Evolutionary conservation across 345 rosid species (phyloP).

Genomic region (Hirschfeldia incana): DNA sequence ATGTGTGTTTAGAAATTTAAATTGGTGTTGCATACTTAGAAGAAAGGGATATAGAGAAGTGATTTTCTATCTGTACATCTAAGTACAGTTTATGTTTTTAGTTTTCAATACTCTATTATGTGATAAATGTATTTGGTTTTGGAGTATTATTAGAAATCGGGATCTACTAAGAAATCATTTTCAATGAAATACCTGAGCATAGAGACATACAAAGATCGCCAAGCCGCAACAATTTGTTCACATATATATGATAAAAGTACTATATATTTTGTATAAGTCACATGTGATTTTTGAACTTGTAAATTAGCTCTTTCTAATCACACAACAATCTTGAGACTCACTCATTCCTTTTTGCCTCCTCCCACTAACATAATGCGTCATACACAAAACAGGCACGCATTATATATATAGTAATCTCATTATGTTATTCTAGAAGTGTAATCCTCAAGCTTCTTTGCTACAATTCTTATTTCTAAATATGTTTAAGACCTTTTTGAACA

Average conservation of each 20-base stretch:
- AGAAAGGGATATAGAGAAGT: not conserved
- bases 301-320: constrained; percentile 19
- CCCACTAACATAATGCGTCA: constrained; percentile 36
- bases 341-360: constrained; percentile 35
- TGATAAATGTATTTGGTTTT: not conserved
- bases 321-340: constrained; percentile 35
- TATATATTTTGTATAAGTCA: not conserved
- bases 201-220: not conserved
- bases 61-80: not conserved
- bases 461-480: not conserved
- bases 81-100: not conserved
- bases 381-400: constrained; percentile 15
- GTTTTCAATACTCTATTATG: not conserved
- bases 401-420: constrained; percentile 27
- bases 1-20: not conserved
- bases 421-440: constrained; percentile 29
- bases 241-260: not conserved
- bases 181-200: not conserved
- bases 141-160: not conserved
- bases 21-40: not conserved
- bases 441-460: constrained; percentile 31
- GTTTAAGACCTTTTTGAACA: too few species aligned
- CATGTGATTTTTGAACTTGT: not conserved
- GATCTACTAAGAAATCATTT: not conserved
- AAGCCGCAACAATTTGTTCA: constrained; percentile 7